A percentile compares a stretch with the other conserved stretches of the same genome.
Evolutionary conservation across 139 green algal genomes (phyloP).

Genomic region (Chlamydomonas incerta): DNA sequence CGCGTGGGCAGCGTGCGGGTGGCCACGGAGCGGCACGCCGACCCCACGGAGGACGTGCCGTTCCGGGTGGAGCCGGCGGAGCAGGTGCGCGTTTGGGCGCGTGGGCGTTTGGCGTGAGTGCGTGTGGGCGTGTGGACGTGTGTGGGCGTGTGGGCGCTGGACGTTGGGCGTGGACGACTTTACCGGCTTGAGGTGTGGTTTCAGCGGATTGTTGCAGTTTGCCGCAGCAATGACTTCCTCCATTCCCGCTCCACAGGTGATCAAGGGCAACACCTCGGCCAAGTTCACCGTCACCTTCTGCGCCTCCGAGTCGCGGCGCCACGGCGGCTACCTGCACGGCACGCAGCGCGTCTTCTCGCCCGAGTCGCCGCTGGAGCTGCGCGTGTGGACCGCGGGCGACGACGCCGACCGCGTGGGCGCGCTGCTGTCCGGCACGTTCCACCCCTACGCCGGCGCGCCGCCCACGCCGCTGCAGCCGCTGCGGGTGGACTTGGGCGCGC

Average conservation of each 20-base stretch:
- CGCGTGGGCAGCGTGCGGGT: not conserved
- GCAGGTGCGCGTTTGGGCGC: not conserved
- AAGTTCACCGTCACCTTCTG: slow-evolving; percentile 52
- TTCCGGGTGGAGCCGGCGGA: slow-evolving; percentile 32
- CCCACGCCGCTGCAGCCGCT: slow-evolving; percentile 55
- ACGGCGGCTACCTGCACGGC: slow-evolving; percentile 50
- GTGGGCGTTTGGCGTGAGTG: too few species aligned
- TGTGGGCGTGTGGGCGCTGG: too few species aligned
- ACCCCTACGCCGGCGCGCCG: slow-evolving; percentile 55
- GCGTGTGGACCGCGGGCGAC: slow-evolving; percentile 26
- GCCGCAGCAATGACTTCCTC: too few species aligned
- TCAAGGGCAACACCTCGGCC: slow-evolving; percentile 36
- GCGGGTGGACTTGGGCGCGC: slow-evolving; percentile 49
- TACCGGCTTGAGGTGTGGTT: too few species aligned
- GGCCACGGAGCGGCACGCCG: slow-evolving; percentile 2
- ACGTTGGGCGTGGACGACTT: too few species aligned
- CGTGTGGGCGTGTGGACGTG: too few species aligned
- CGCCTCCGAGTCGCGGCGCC: not conserved
- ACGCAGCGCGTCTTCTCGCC: slow-evolving; percentile 39
- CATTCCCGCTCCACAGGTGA: too few species aligned
- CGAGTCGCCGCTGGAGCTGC: slow-evolving; percentile 39
- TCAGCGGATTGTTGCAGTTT: too few species aligned
- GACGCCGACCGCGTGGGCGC: slow-evolving; percentile 35
- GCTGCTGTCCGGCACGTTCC: slow-evolving; percentile 55
- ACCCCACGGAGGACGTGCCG: slow-evolving; percentile 7